These are phyloP conservation scores for Chamaenerion angustifolium DNA, from an alignment of 345 rosid species.

Conservation along the genomic window DNA sequence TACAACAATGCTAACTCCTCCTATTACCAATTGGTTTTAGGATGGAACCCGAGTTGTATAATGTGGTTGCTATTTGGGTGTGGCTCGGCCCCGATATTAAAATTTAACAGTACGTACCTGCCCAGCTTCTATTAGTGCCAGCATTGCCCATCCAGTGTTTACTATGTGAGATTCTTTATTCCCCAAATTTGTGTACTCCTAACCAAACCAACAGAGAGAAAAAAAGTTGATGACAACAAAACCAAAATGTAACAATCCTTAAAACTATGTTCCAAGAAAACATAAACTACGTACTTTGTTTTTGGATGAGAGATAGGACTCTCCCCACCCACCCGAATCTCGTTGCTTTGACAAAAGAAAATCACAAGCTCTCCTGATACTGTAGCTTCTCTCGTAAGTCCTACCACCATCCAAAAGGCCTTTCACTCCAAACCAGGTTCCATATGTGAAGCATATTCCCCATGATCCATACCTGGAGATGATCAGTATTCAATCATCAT, in stretches of 20 bases:
- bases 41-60: too few species aligned
- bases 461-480: constrained; percentile 66
- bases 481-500: neutral
- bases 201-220: neutral
- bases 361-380: constrained; percentile 65
- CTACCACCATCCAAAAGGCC: constrained; percentile 76
- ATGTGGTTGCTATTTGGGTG: too few species aligned
- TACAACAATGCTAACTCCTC: too few species aligned
- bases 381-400: constrained; percentile 35
- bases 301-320: too few species aligned
- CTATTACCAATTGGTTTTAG: too few species aligned
- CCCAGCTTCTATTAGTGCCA: constrained; percentile 51
- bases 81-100: too few species aligned
- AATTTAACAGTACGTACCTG: too few species aligned
- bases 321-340: constrained; percentile 69
- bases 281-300: too few species aligned
- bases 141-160: constrained; percentile 68
- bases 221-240: too few species aligned
- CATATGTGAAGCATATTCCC: constrained; percentile 25
- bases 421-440: constrained; percentile 65
- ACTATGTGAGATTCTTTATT: constrained; percentile 33
- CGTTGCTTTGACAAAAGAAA: constrained; percentile 78
- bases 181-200: constrained; percentile 41
- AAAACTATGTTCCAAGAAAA: too few species aligned
- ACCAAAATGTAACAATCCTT: too few species aligned